Base-by-base conservation (phyloP, 2,329 filamentous ascomycete species). In the Venturia effusa region DNA sequence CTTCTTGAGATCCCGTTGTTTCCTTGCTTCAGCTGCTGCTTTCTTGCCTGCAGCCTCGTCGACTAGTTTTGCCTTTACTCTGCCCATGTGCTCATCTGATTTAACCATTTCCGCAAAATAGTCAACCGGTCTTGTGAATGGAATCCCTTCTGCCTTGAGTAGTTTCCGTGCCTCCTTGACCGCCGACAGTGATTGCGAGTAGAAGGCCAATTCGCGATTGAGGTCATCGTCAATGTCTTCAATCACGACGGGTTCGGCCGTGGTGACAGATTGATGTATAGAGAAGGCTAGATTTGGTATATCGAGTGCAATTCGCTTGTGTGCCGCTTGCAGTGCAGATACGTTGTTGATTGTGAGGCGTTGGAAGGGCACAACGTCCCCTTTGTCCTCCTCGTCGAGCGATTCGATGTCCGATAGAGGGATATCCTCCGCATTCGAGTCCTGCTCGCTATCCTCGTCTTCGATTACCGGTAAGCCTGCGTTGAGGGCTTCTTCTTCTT, bases 81-180 rank as follows among this genome's bases (percentile, higher is more conserved):
- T 92, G 74, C 90, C 90, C 94, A 99, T 99, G 76, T 97, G 94
- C 71, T 95, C 93, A 74, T 99, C 94, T 71, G 88, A 90, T 84
- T 97, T 97, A 71, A 97, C 88, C 92, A 97, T 99, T 81, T 99
- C 94, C 55, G 94, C 94, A 71, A 99, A 99, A 79, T 96, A 99
- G 78, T 99, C 94, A 64, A 85, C 87, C 3, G 94, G 94, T 11
- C 94, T 84, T 34, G 90, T 88, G 78, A 99, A 99, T 7, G 89
- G 84, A 0, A 93, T 83, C 10, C 88, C 88, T 75, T 97, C 93
- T 67, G 88, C 87, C 72, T 89, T 88, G 30, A 99, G 82, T 66
- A 87, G 79, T n/a, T 79, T 75, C 64, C 93, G 88, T 2, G 85
- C 94, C 66, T 84, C 79, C 68, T 87, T 84, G 4, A 88, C 91